A percentile compares a stretch with the other conserved stretches of the same genome.
Evolutionary conservation across 2,329 filamentous ascomycete genomes (phyloP).

Genomic region (Alternaria brassicae): DNA sequence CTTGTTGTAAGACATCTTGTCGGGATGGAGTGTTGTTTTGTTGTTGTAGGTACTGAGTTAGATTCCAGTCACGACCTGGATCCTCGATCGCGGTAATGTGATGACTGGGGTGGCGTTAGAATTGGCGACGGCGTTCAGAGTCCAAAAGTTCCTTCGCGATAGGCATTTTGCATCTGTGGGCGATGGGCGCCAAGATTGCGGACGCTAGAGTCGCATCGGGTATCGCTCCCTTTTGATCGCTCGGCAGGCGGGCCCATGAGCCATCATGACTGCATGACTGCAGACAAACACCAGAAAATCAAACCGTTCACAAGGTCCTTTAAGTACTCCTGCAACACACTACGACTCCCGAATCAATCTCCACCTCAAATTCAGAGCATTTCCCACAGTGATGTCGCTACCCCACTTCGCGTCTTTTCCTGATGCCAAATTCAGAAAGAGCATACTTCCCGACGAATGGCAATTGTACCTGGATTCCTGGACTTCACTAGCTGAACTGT

Average conservation of each 20-base stretch:
- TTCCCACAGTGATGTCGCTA: slow-evolving; percentile 54
- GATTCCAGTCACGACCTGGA: slow-evolving; percentile 58
- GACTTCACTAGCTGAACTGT: slow-evolving; percentile 70
- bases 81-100: slow-evolving; percentile 60
- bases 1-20: slow-evolving; percentile 67
- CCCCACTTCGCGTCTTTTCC: slow-evolving; percentile 83
- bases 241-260: slow-evolving; percentile 25
- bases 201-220: slow-evolving; percentile 45
- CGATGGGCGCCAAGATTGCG: slow-evolving; percentile 24
- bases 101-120: slow-evolving; percentile 55
- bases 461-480: slow-evolving; percentile 77
- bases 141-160: slow-evolving; percentile 25
- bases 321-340: not conserved
- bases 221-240: slow-evolving; percentile 9
- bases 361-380: not conserved
- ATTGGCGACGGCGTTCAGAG: slow-evolving; percentile 39
- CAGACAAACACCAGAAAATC: slow-evolving; percentile 11
- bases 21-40: slow-evolving; percentile 24
- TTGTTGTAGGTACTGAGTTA: slow-evolving; percentile 29
- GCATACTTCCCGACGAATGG: slow-evolving; percentile 76
- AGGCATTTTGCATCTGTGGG: slow-evolving; percentile 24
- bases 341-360: not conserved
- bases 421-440: slow-evolving; percentile 68
- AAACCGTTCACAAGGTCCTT: not conserved
- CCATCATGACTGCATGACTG: slow-evolving; percentile 36